Evolutionary conservation across 352 stramenopile genomes (phyloP).

Genomic region (Blastocystis sp.): DNA sequence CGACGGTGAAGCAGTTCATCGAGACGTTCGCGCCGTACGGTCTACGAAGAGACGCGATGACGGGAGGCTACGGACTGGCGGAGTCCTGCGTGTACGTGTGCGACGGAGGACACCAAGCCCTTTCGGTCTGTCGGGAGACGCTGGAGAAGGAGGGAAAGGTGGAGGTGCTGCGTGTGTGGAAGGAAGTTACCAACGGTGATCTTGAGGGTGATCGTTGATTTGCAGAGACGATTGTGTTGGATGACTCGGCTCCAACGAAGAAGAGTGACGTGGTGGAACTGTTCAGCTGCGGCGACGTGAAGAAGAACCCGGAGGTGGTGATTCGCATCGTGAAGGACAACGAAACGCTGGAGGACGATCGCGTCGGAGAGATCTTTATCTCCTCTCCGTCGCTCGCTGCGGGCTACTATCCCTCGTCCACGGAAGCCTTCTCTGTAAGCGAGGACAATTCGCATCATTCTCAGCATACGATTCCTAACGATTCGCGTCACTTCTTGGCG

Average conservation of each 20-base stretch:
- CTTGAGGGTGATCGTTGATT: neutral
- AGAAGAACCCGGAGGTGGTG: constrained; percentile 71
- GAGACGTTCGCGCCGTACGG: constrained; percentile 75
- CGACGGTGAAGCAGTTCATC: constrained; percentile 75
- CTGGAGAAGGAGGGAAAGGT: constrained; percentile 71
- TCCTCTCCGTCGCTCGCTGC: constrained; percentile 76
- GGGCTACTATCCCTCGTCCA: constrained; percentile 75
- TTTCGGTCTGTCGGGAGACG: constrained; percentile 76
- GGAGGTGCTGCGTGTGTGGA: neutral
- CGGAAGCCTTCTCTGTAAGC: neutral
- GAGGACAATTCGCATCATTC: neutral
- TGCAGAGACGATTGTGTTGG: neutral
- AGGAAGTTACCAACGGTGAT: neutral
- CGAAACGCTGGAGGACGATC: constrained; percentile 59
- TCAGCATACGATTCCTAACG: constrained; percentile 62
- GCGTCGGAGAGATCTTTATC: constrained; percentile 77
- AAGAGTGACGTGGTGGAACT: constrained; percentile 65
- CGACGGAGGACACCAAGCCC: constrained; percentile 73
- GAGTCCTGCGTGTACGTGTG: constrained; percentile 97
- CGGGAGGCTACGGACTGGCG: constrained; percentile 94
- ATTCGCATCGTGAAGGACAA: constrained; percentile 80
- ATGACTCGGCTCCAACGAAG: constrained; percentile 9
- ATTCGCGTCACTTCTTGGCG: constrained; percentile 69
- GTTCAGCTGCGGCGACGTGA: constrained; percentile 83
- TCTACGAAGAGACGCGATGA: constrained; percentile 75